phyloP scores from a whole-genome alignment of 2,329 filamentous ascomycete species.

The Fusarium compactum region DNA sequence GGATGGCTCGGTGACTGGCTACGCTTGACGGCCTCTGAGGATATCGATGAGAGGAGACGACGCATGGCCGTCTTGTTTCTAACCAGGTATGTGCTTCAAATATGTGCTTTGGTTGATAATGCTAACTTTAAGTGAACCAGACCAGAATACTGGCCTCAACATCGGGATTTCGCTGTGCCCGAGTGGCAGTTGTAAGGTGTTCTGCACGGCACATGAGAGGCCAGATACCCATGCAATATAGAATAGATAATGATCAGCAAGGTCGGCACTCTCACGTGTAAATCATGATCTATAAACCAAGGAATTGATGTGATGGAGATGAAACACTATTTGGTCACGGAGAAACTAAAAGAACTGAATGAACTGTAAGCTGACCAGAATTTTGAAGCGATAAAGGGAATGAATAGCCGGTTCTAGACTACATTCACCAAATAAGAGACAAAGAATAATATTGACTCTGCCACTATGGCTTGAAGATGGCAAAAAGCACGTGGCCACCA shows the following conservation, averaged over 20 bases:
- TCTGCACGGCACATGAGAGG: constrained; percentile 6
- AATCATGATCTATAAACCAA: constrained; percentile 2
- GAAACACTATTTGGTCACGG: constrained; percentile 4
- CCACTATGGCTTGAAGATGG: background rate
- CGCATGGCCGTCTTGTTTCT: constrained; percentile 56
- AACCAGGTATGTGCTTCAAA: constrained; percentile 53
- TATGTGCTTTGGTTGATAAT: background rate
- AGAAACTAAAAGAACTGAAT: background rate
- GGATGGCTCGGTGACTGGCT: constrained; percentile 62
- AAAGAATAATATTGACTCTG: background rate
- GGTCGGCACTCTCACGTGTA: constrained; percentile 28
- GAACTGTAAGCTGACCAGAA: background rate
- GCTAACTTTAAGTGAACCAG: constrained; percentile 43
- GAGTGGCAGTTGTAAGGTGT: constrained; percentile 54
- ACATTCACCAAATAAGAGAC: background rate
- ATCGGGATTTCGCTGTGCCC: constrained; percentile 57
- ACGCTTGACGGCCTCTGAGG: constrained; percentile 56
- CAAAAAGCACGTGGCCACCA: constrained; percentile 37
- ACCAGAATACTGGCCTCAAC: constrained; percentile 56
- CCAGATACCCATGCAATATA: background rate
- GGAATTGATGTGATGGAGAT: constrained; percentile 11
- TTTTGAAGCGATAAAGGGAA: background rate
- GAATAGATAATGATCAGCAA: constrained; percentile 10
- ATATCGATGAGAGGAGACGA: constrained; percentile 53
- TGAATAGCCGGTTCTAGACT: background rate